These are phyloP conservation scores for Gossypium bickii DNA, from an alignment of 345 rosid species.

Conservation along the genomic window DNA sequence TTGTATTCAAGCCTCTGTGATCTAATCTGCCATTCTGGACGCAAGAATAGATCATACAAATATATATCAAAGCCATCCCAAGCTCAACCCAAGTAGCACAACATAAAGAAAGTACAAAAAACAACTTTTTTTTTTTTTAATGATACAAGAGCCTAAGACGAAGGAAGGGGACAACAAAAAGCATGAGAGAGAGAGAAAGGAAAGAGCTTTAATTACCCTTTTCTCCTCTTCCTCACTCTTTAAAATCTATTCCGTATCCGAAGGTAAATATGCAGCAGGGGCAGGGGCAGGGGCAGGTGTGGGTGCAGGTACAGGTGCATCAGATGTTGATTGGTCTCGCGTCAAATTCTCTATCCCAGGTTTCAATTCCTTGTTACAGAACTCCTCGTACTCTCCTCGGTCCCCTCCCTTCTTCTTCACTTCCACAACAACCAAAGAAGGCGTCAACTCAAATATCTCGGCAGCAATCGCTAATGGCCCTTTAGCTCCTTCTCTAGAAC, in stretches of 20 bases:
- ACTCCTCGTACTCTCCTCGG: conserved; percentile 75
- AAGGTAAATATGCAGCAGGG: conserved; percentile 43
- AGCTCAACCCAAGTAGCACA: conserved; percentile 18
- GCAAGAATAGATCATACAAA: conserved; percentile 23
- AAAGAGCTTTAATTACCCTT: conserved; percentile 31
- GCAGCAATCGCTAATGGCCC: conserved; percentile 62
- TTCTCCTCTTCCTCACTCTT: conserved; percentile 29
- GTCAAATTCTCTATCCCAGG: conserved; percentile 66
- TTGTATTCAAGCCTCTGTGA: conserved; percentile 26
- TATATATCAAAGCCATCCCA: conserved; percentile 13
- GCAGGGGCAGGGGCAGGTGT: background rate
- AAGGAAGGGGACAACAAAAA: too few species aligned
- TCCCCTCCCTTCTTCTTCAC: conserved; percentile 87
- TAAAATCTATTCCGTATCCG: conserved; percentile 48
- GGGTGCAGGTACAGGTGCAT: conserved; percentile 8
- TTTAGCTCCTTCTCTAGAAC: conserved; percentile 52
- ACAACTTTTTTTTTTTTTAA: background rate
- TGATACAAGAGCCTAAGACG: conserved; percentile 16
- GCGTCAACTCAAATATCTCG: conserved; percentile 61
- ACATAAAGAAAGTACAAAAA: conserved; percentile 13
- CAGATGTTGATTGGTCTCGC: conserved; percentile 45
- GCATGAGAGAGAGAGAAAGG: background rate
- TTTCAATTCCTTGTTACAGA: conserved; percentile 60
- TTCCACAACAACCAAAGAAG: conserved; percentile 69
- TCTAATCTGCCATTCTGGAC: conserved; percentile 23